phyloP scores from a whole-genome alignment of 352 stramenopile species.

The Globisporangium paroecandrum region DNA sequence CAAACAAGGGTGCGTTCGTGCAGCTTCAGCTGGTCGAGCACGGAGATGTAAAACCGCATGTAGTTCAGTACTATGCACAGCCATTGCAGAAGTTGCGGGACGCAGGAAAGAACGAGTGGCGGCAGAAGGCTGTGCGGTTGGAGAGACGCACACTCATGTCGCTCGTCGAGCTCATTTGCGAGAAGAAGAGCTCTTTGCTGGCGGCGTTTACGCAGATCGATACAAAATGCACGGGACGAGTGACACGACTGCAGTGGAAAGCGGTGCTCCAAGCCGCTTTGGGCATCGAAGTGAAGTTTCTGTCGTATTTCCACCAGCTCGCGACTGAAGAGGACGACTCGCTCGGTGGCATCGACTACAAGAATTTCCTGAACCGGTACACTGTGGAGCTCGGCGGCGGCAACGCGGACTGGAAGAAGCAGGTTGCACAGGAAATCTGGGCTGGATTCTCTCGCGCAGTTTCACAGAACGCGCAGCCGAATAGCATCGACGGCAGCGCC shows the following conservation, averaged over 20 bases:
- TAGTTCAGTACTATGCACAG: slow-evolving; percentile 91
- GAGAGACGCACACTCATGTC: slow-evolving; percentile 77
- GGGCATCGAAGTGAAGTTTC: slow-evolving; percentile 59
- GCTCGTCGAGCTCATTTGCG: slow-evolving; percentile 72
- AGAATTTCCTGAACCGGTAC: slow-evolving; percentile 74
- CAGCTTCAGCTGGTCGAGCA: slow-evolving; percentile 62
- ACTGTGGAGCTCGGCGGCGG: slow-evolving; percentile 55
- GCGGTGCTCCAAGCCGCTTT: slow-evolving; percentile 49
- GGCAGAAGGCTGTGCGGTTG: slow-evolving; percentile 67
- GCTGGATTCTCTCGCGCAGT: slow-evolving; percentile 62
- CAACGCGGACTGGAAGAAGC: slow-evolving; percentile 63
- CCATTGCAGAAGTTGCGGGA: slow-evolving; percentile 70
- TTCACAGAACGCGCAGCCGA: slow-evolving; percentile 19
- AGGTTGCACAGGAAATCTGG: slow-evolving; percentile 72
- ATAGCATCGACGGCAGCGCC: slow-evolving; percentile 9
- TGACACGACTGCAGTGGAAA: slow-evolving; percentile 75
- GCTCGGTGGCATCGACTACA: slow-evolving; percentile 52
- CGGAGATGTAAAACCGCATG: slow-evolving; percentile 84
- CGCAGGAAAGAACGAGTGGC: slow-evolving; percentile 71
- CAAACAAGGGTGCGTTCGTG: slow-evolving; percentile 86
- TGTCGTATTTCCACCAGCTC: slow-evolving; percentile 70
- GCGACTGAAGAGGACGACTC: slow-evolving; percentile 39
- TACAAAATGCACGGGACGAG: slow-evolving; percentile 27
- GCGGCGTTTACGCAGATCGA: slow-evolving; percentile 51
- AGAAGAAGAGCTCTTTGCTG: slow-evolving; percentile 64